Conservation (phyloP, 176 grass and related monocot species). For the Secale cereale region DNA sequence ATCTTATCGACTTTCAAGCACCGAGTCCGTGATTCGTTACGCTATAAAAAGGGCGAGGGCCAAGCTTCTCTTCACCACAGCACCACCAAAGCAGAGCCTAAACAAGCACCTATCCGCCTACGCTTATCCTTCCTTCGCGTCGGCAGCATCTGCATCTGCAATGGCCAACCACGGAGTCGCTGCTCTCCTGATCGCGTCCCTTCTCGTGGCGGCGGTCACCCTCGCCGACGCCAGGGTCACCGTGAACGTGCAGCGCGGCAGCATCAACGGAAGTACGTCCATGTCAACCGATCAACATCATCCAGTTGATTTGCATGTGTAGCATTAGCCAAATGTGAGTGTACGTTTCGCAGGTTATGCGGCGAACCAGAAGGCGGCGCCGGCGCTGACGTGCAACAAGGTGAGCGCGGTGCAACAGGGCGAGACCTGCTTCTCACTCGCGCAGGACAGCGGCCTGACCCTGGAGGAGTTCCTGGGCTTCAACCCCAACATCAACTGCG, state of each 20-base stretch:
- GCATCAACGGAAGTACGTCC: neutral
- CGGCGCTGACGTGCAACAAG: conserved; percentile 30
- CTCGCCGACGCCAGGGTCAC: conserved; percentile 11
- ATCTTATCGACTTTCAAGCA: neutral
- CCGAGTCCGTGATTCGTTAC: neutral
- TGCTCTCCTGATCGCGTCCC: conserved; percentile 22
- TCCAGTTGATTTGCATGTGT: too few species aligned
- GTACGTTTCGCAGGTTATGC: neutral
- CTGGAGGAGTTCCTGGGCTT: conserved; percentile 19
- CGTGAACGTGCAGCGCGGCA: neutral
- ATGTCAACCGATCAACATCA: neutral
- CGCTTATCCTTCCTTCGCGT: too few species aligned
- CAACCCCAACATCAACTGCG: conserved; percentile 54
- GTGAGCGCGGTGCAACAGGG: neutral
- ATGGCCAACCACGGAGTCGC: conserved; percentile 35
- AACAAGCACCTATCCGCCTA: neutral
- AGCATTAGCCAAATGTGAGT: too few species aligned
- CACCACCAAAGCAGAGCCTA: neutral
- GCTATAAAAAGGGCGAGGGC: neutral
- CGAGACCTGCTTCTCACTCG: conserved; percentile 32
- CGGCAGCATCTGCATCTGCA: neutral
- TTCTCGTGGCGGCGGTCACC: conserved; percentile 20
- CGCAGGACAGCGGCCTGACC: neutral
- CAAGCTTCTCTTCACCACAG: neutral
- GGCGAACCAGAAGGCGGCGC: neutral